Base-by-base conservation (phyloP, 140 eudicot genomes). In the Erigeron philadelphicus region DNA sequence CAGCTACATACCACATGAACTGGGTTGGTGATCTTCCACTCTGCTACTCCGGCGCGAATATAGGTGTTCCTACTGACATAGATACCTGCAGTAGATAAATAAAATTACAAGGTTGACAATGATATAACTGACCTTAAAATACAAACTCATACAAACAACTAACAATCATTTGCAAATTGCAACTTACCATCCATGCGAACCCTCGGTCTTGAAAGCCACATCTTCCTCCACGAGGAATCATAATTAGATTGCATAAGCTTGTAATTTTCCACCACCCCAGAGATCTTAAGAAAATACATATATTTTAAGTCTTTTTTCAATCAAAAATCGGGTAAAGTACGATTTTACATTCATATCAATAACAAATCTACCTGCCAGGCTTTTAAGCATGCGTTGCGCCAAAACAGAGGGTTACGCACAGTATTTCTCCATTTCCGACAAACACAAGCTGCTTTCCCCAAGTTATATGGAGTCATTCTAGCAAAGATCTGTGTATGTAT, bases 351-450 rank as follows among this genome's bases (percentile, higher is more conserved):
- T 38, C 55, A 40, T 5, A 41, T 63, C 31, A 64, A 23, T 19
- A 23, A 53, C 19, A 47, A 18, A 25, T 4, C 40, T 52, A 93
- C 98, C 96, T 93, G 96, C 98, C 98, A 89, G 73, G 96, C 87
- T 81, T 79, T 89, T 73, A 93, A 74, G 94, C 98, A 93, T 19
- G 95, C 96, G 70, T 81, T 84, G 56, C 96, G 95, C 98, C 98
- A 93, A 54, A 89, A 89, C n/a, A 93, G 82, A 70, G 98, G 98
- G 70, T 85, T 93, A 31, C 96, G 94, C n/a, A 89, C 80, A 4
- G 94, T 89, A 66, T 93, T 89, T 76, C 93, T 83, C 98, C 98
- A 93, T 76, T 93, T 93, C 48, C 94, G 82, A 84, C 98, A 93
- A 35, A 93, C 98, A 83, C 98, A 93, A 42, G 95, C 90, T 56